These are phyloP conservation scores for Inga leiocalycina DNA, from an alignment of 306 rosid genomes.

Conservation along the genomic window DNA sequence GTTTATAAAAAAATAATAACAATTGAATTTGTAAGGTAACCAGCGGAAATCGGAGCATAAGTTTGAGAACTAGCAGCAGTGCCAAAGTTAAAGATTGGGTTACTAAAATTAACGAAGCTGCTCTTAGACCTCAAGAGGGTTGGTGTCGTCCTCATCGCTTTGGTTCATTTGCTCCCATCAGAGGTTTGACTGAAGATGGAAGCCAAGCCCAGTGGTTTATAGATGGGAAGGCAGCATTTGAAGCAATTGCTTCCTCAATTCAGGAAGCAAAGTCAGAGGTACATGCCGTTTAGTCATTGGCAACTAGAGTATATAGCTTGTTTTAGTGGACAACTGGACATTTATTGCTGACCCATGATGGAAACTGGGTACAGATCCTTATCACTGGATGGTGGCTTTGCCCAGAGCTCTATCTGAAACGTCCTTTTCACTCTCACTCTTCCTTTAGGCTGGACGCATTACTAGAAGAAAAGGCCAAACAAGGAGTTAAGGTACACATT, in stretches of 20 bases:
- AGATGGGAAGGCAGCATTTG: constrained; percentile 90
- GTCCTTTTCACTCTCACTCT: constrained; percentile 76
- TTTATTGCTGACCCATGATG: constrained; percentile 28
- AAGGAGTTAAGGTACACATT: constrained; percentile 88
- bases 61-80: constrained; percentile 71
- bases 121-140: constrained; percentile 89
- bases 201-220: constrained; percentile 97
- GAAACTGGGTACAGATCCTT: constrained; percentile 76
- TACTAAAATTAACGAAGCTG: constrained; percentile 85
- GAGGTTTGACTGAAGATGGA: constrained; percentile 92
- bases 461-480: constrained; percentile 89
- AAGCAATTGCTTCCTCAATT: constrained; percentile 90
- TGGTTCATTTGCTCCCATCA: constrained; percentile 93
- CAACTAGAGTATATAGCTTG: constrained; percentile 18
- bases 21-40: constrained; percentile 55
- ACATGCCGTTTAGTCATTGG: constrained; percentile 30
- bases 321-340: not conserved
- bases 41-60: constrained; percentile 81
- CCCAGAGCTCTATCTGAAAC: constrained; percentile 87
- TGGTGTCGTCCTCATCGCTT: constrained; percentile 96
- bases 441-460: constrained; percentile 73
- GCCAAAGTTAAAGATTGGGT: constrained; percentile 89
- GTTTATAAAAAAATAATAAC: not conserved
- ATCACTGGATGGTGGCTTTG: constrained; percentile 99
- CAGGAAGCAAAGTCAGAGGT: constrained; percentile 97